Evolutionary conservation across 805 yeast species (phyloP).

Genomic region (Wickerhamomyces bovis): DNA sequence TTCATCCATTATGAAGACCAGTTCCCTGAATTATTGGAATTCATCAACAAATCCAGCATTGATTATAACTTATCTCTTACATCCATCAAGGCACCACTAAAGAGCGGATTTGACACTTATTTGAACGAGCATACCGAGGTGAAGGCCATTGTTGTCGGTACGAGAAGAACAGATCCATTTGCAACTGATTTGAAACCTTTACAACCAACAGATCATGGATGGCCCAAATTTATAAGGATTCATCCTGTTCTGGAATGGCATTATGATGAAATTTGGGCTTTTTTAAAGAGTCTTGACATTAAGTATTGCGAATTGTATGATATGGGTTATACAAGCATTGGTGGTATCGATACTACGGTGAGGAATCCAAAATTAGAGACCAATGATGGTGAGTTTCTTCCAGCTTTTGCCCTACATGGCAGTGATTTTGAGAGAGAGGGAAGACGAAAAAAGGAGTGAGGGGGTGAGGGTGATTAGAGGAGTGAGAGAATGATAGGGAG

Average conservation of each 20-base stretch:
- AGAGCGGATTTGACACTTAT: constrained; percentile 64
- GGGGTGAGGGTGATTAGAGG: too few species aligned
- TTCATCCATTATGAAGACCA: constrained; percentile 72
- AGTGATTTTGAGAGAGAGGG: constrained; percentile 55
- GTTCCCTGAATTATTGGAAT: constrained; percentile 63
- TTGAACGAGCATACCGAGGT: constrained; percentile 45
- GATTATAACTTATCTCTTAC: constrained; percentile 49
- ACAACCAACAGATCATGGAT: constrained; percentile 78
- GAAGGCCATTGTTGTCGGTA: constrained; percentile 82
- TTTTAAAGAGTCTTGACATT: constrained; percentile 51
- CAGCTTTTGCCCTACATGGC: constrained; percentile 55
- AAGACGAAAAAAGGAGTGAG: constrained; percentile 3
- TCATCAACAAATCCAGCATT: constrained; percentile 49
- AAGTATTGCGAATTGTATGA: constrained; percentile 76
- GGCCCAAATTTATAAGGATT: constrained; percentile 83
- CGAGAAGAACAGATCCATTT: constrained; percentile 82
- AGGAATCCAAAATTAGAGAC: constrained; percentile 57
- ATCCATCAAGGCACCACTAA: constrained; percentile 41
- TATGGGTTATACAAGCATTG: constrained; percentile 82
- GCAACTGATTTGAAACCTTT: constrained; percentile 53
- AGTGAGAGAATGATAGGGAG: too few species aligned
- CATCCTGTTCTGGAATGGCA: constrained; percentile 91
- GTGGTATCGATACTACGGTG: constrained; percentile 66
- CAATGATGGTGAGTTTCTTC: constrained; percentile 30
- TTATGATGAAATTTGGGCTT: constrained; percentile 80